Evolutionary conservation across 192 early-diverging fungal genomes (phyloP).

Genomic region (Mortierella hygrophila): DNA sequence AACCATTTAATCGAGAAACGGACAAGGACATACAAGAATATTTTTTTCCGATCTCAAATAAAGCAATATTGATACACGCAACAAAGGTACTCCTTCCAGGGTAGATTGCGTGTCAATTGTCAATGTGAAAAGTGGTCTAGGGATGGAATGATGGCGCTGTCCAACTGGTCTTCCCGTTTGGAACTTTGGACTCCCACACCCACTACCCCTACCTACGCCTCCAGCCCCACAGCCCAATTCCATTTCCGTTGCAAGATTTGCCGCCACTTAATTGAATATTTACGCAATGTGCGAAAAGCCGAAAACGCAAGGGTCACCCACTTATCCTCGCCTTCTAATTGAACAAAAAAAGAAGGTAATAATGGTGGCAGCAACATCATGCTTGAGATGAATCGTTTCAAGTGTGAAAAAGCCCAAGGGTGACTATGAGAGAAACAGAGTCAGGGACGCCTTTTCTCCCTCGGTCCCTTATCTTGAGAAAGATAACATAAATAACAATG

Average conservation of each 20-base stretch:
- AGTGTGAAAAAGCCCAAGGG: too few relatives aligned
- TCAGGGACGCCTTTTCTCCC: too few relatives aligned
- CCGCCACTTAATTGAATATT: neutral
- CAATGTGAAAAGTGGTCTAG: neutral
- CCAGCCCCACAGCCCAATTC: neutral
- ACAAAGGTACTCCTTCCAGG: too few relatives aligned
- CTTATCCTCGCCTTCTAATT: neutral
- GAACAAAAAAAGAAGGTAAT: too few relatives aligned
- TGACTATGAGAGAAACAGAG: too few relatives aligned
- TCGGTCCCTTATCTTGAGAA: too few relatives aligned
- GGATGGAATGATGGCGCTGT: neutral
- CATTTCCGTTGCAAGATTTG: neutral
- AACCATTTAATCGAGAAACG: neutral
- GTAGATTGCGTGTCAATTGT: neutral
- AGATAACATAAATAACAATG: too few relatives aligned
- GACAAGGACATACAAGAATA: neutral
- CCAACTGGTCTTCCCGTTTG: neutral
- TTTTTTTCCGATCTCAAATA: slow-evolving; percentile 1
- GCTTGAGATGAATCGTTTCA: too few relatives aligned
- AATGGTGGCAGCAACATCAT: too few relatives aligned
- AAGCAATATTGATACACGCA: neutral
- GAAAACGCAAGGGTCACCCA: neutral
- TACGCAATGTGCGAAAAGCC: neutral
- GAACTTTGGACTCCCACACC: neutral
- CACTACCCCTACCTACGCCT: neutral